Conservation (phyloP, 805 yeast genomes). For the Saccharomycopsis fermentans region DNA sequence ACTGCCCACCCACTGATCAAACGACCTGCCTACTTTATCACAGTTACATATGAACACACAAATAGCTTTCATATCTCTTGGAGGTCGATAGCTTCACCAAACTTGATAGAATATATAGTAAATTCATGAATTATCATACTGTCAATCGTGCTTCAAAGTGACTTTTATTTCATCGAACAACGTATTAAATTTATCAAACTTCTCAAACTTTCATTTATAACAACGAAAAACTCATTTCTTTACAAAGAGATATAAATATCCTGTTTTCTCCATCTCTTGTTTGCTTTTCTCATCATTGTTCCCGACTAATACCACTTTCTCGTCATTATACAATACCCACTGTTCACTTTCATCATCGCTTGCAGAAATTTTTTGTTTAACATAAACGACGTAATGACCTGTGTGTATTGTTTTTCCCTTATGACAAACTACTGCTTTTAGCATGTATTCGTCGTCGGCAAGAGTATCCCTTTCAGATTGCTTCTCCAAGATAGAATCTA, state of each 20-base stretch:
- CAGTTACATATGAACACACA: too few relatives aligned
- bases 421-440: slow-evolving; percentile 71
- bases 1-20: too few relatives aligned
- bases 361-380: slow-evolving; percentile 32
- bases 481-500: slow-evolving; percentile 3
- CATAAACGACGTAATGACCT: slow-evolving; percentile 83
- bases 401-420: slow-evolving; percentile 85
- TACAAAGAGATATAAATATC: slow-evolving; percentile 36
- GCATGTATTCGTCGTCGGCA: slow-evolving; percentile 30
- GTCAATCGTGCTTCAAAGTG: too few relatives aligned
- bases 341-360: slow-evolving; percentile 26
- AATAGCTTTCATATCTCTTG: too few relatives aligned
- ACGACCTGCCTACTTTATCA: too few relatives aligned
- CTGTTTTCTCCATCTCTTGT: slow-evolving; percentile 31
- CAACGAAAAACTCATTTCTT: slow-evolving; percentile 1
- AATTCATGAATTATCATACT: too few relatives aligned
- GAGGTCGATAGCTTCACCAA: too few relatives aligned
- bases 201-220: too few relatives aligned
- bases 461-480: slow-evolving; percentile 13
- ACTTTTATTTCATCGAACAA: too few relatives aligned
- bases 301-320: slow-evolving; percentile 57
- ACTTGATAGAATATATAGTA: too few relatives aligned
- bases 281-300: slow-evolving; percentile 26
- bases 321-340: slow-evolving; percentile 85
- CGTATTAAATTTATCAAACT: too few relatives aligned